Conservation (phyloP, 345 rosid species). For the Theobroma cacao region DNA sequence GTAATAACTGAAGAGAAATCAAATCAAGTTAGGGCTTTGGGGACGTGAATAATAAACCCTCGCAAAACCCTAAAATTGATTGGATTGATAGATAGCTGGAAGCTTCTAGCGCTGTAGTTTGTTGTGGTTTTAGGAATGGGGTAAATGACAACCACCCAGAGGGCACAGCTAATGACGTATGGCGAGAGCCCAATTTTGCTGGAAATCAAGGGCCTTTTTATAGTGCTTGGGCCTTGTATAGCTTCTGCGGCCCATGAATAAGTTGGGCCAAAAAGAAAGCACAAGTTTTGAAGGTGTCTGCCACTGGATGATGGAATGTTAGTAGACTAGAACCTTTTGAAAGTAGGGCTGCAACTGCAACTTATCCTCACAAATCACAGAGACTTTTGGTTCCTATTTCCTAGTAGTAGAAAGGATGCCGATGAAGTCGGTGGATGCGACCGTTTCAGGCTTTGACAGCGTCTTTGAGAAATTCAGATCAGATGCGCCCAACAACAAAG, state of each 20-base stretch:
- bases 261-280: neutral
- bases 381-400: neutral
- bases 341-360: neutral
- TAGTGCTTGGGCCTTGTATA: neutral
- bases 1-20: neutral
- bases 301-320: no score
- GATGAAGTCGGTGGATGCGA: slow-evolving; percentile 51
- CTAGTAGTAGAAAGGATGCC: slow-evolving; percentile 34
- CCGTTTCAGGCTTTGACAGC: slow-evolving; percentile 46
- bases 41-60: slow-evolving; percentile 28
- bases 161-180: no score
- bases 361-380: neutral
- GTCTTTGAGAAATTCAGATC: slow-evolving; percentile 51
- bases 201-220: no score
- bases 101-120: neutral
- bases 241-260: no score
- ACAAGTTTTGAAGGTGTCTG: no score
- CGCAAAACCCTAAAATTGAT: slow-evolving; percentile 25
- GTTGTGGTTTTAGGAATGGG: no score
- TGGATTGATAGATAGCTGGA: neutral
- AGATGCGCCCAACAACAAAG: slow-evolving; percentile 50
- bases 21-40: slow-evolving; percentile 3
- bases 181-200: no score
- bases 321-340: no score
- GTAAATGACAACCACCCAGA: neutral